Evolutionary conservation across 768 basidiomycete genomes (phyloP).

Genomic region (Plicaturopsis crispa): DNA sequence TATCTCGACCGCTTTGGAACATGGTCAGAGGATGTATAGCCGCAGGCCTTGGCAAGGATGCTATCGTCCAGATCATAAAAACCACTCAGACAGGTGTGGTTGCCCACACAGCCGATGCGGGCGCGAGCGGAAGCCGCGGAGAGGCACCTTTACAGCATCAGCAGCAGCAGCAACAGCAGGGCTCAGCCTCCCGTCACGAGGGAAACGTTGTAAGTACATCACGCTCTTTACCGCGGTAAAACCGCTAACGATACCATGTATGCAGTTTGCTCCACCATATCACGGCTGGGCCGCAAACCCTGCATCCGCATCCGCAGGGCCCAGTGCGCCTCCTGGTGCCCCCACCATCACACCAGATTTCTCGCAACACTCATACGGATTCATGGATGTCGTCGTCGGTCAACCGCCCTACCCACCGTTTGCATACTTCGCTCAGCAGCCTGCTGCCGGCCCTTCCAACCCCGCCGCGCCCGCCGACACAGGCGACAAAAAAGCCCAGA

Average conservation of each 20-base stretch:
- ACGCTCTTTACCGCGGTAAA: too few species aligned
- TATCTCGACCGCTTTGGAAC: constrained; percentile 67
- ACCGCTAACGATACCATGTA: too few species aligned
- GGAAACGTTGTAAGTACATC: too few species aligned
- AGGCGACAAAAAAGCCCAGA: constrained; percentile 5
- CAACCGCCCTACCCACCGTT: constrained; percentile 30
- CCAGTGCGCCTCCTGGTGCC: constrained; percentile 7
- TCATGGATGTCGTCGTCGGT: constrained; percentile 22
- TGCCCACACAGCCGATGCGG: too few species aligned
- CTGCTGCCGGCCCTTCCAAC: constrained; percentile 11
- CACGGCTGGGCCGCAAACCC: constrained; percentile 9
- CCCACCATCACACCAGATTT: constrained; percentile 18
- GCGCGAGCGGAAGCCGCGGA: constrained; percentile 7
- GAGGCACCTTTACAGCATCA: constrained; percentile 1
- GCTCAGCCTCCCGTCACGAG: too few species aligned
- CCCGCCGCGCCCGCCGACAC: not conserved
- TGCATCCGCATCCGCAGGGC: constrained; percentile 9
- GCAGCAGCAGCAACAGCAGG: constrained; percentile 2
- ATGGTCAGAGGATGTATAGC: constrained; percentile 55
- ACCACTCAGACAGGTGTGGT: constrained; percentile 51
- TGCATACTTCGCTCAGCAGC: constrained; percentile 21
- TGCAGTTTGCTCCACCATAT: not conserved
- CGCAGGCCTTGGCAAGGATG: constrained; percentile 53
- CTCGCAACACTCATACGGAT: constrained; percentile 8
- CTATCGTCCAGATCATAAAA: constrained; percentile 49